Evolutionary conservation across 1,284 basidiomycete genomes (phyloP), one percentile per base, ranked within the genome.

Genomic region (Takashimella tepidaria): DNA sequence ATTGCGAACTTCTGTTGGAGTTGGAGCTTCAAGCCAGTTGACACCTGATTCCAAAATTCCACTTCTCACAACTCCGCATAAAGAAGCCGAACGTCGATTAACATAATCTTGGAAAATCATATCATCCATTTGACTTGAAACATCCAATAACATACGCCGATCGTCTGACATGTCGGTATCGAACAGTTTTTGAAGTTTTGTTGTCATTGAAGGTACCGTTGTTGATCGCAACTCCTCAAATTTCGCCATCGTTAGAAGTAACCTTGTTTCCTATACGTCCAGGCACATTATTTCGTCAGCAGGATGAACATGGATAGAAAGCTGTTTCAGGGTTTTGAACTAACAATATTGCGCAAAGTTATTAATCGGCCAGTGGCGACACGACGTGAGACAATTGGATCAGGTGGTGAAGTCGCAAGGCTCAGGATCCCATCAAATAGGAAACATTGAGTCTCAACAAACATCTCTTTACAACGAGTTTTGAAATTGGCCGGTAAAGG

Each of bases 11-110:
- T 93, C 92, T 62, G 83, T 85, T 2, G 93, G 95, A 65, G 91
- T 88, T 1, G 87, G 84, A 0, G 89, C 88, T 59, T 89, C 84
- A 59, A 84, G 87, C 95, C 96, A 98, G 69, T 97, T 89, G 79
- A 96, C 88, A 19, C 82, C 78, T 37, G 79, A 79, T 50, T 86
- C 81, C 21, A 96, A 77, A 43, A 98, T 87, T 3, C 96, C 96
- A 46, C 79, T 77, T 25, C 85, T 82, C 42, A 98, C 78, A 46
- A 90, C 85, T 20, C 78, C 74, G 41, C 79, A 84, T n/a, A 93
- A 81, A 6, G 78, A 75, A 2, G 79, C 78, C 5, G 85, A 80
- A 69, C 92, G 90, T 25, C 88, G 84, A 63, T 87, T 87, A 59
- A 89, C 79, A 67, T 90, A 97, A 53, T 88, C 86, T 54, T 88